Percentiles rank a stretch among this genome's conserved stretches.
Conservation (phyloP, 495 filamentous ascomycete species). For the Astrothelium macrocarpum region DNA sequence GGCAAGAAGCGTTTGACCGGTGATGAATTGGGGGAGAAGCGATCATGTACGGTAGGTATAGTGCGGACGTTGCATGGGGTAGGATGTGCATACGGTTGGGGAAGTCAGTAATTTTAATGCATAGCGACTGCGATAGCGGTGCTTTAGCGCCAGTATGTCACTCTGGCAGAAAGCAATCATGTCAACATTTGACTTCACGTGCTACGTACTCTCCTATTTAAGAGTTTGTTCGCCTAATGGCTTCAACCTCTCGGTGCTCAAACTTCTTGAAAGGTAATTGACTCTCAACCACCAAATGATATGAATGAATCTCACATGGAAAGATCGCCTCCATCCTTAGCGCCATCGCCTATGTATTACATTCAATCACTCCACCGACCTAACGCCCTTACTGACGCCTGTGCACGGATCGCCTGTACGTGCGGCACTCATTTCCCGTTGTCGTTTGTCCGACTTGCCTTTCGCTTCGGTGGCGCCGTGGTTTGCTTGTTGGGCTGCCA, state of each 20-base stretch:
- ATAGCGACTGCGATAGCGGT: background rate
- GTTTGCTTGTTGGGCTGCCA: conserved; percentile 93
- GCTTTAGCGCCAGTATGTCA: background rate
- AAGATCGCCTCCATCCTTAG: background rate
- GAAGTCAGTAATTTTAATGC: background rate
- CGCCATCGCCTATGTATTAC: background rate
- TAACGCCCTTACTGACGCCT: background rate
- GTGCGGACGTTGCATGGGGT: background rate
- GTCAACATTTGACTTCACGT: background rate
- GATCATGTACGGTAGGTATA: background rate
- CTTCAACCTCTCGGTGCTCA: background rate
- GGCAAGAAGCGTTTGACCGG: too few relatives aligned
- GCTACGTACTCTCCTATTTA: background rate
- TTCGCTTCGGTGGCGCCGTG: conserved; percentile 45
- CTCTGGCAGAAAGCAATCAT: background rate
- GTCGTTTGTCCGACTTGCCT: background rate
- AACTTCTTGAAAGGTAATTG: too few relatives aligned
- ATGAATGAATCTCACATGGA: background rate
- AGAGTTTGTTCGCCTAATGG: background rate
- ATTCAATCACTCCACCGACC: background rate
- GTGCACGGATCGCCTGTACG: background rate
- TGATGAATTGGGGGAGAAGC: too few relatives aligned
- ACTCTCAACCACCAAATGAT: too few relatives aligned
- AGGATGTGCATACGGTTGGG: background rate
- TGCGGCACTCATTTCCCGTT: background rate